Conservation (phyloP, 768 basidiomycete genomes). For the Leccinum subgranulosum region DNA sequence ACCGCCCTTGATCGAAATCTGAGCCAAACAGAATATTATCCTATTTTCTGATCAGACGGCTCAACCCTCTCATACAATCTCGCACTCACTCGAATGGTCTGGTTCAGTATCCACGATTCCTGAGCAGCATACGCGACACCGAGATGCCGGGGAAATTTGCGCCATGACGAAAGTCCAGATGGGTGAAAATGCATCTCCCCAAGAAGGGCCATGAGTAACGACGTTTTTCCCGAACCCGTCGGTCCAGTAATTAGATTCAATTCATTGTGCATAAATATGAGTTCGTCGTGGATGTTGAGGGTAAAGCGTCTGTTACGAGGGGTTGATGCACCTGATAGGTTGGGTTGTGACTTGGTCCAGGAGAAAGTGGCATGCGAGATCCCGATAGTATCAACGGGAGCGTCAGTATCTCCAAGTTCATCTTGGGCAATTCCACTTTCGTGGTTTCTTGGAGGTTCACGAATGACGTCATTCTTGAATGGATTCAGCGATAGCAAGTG, state of each 20-base stretch:
- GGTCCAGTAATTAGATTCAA: conserved; percentile 61
- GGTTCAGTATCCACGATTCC: conserved; percentile 82
- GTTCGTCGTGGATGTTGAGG: conserved; percentile 48
- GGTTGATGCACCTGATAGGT: background rate
- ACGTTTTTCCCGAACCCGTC: conserved; percentile 62
- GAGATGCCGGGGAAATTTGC: conserved; percentile 58
- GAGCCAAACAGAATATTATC: conserved; percentile 11
- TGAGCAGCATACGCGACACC: conserved; percentile 82
- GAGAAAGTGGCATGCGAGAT: conserved; percentile 7
- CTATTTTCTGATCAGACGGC: background rate
- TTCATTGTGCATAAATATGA: conserved; percentile 48
- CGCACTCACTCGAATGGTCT: conserved; percentile 53
- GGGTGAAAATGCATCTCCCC: conserved; percentile 64
- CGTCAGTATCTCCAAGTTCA: background rate
- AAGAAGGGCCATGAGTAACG: conserved; percentile 60
- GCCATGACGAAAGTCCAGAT: conserved; percentile 53
- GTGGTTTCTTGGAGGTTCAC: background rate
- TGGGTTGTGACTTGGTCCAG: background rate
- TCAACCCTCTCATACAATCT: too few species aligned
- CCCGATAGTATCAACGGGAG: background rate
- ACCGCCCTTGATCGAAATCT: conserved; percentile 3
- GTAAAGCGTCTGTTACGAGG: conserved; percentile 38
- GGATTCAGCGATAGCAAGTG: background rate
- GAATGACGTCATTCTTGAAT: conserved; percentile 1
- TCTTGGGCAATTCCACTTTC: background rate